phyloP scores from a whole-genome alignment of 1,139 yeast species.

The Kurtzmaniella quercitrusa region DNA sequence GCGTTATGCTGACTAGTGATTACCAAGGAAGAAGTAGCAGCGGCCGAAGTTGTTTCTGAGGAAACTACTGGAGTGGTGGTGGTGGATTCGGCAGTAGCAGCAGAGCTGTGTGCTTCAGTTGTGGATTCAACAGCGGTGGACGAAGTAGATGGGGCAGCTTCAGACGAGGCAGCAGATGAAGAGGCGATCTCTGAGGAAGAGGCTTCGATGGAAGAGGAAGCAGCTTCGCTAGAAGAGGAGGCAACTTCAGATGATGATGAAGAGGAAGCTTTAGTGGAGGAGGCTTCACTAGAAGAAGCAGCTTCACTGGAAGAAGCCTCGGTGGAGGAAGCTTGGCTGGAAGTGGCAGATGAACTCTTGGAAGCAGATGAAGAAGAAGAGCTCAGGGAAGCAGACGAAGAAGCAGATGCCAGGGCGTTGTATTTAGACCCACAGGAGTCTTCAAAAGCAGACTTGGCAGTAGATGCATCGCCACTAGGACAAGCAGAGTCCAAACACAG shows the following conservation, averaged over 20 bases:
- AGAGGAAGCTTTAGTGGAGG: conserved; percentile 18
- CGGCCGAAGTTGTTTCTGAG: conserved; percentile 9
- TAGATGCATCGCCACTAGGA: conserved; percentile 54
- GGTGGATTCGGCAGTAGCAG: conserved; percentile 8
- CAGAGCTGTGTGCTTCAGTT: conserved; percentile 10
- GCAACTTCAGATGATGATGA: conserved; percentile 11
- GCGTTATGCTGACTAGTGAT: conserved; percentile 4
- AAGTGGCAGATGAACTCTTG: conserved; percentile 14
- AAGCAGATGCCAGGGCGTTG: conserved; percentile 14
- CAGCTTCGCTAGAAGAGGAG: conserved; percentile 8
- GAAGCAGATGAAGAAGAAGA: conserved; percentile 23
- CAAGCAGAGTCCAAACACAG: conserved; percentile 61
- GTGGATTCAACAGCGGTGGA: conserved; percentile 14
- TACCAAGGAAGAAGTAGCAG: conserved; percentile 14
- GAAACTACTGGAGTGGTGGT: conserved; percentile 8
- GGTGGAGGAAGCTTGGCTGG: conserved; percentile 17
- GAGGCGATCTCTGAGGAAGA: conserved; percentile 11
- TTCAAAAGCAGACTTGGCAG: conserved; percentile 57
- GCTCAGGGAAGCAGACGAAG: conserved; percentile 21
- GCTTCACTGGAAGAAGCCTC: conserved; percentile 20
- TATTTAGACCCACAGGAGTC: conserved; percentile 44
- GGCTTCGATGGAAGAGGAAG: conserved; percentile 25
- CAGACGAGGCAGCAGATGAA: conserved; percentile 11
- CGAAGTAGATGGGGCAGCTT: conserved; percentile 3
- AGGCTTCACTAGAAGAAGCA: conserved; percentile 9